These are phyloP conservation scores for Lomentospora prolificans DNA, from an alignment of 2,329 filamentous ascomycete species.

Conservation along the genomic window DNA sequence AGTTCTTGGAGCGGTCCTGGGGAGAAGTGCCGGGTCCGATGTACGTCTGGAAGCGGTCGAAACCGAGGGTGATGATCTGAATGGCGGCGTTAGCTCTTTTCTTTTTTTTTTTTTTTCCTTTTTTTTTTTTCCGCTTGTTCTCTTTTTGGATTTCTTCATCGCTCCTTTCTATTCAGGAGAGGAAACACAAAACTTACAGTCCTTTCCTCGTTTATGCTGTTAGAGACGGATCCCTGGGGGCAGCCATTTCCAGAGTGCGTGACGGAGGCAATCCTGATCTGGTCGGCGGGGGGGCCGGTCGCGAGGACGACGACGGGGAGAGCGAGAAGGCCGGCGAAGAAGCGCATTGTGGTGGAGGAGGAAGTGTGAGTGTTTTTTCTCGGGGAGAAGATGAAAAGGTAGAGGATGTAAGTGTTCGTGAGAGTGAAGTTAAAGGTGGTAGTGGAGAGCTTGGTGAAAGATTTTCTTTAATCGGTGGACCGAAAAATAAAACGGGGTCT, in stretches of 20 bases:
- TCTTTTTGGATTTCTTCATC: no score
- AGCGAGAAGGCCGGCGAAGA: slow-evolving; percentile 1
- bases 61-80: slow-evolving; percentile 12
- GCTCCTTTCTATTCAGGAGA: not conserved
- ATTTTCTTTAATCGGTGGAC: no score
- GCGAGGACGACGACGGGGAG: slow-evolving; percentile 8
- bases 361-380: no score
- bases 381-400: not conserved
- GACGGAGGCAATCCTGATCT: slow-evolving; percentile 9
- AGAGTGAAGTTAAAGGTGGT: no score
- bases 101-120: no score
- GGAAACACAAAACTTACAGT: slow-evolving; percentile 5
- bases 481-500: not conserved
- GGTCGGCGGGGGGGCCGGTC: slow-evolving; percentile 4
- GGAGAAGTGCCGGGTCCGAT: slow-evolving; percentile 10
- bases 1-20: slow-evolving; percentile 11
- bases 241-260: slow-evolving; percentile 11
- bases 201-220: slow-evolving; percentile 8
- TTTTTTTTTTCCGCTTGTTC: not conserved
- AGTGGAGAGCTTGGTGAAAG: no score
- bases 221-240: slow-evolving; percentile 10
- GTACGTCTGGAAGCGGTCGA: slow-evolving; percentile 13
- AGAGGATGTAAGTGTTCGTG: not conserved
- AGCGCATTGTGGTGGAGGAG: not conserved
- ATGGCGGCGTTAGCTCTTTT: no score